Conservation (phyloP, 1,139 yeast genomes). For the Suhomyces bokatorum region DNA sequence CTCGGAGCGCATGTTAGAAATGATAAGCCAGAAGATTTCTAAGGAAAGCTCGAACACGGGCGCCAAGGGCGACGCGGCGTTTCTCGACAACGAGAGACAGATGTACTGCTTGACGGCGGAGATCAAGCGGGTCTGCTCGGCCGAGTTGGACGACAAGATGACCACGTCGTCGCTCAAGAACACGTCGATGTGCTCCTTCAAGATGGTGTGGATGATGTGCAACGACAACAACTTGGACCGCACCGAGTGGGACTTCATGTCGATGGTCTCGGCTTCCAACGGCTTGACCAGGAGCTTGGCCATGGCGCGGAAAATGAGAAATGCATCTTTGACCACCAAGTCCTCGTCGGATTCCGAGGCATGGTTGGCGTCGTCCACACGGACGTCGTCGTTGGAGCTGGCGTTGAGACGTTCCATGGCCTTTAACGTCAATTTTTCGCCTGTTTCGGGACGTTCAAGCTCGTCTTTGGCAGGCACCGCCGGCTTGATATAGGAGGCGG, state of each 20-base stretch:
- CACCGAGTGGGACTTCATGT: conserved; percentile 88
- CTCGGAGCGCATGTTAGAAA: conserved; percentile 79
- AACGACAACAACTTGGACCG: conserved; percentile 87
- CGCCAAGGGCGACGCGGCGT: conserved; percentile 89
- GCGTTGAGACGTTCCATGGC: conserved; percentile 57
- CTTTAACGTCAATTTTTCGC: conserved; percentile 53
- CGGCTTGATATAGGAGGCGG: conserved; percentile 23
- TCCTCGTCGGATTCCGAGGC: conserved; percentile 59
- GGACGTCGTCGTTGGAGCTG: conserved; percentile 49
- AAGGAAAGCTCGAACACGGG: conserved; percentile 90
- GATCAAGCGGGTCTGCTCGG: conserved; percentile 65
- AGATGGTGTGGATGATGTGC: conserved; percentile 82
- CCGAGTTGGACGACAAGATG: conserved; percentile 56
- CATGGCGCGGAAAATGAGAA: conserved; percentile 89
- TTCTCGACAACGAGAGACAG: conserved; percentile 80
- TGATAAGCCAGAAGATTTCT: conserved; percentile 89
- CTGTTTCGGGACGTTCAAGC: conserved; percentile 7
- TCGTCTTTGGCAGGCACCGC: conserved; percentile 23
- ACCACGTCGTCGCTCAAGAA: conserved; percentile 68
- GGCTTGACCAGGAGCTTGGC: conserved; percentile 87
- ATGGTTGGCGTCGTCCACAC: conserved; percentile 49
- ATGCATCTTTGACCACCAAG: conserved; percentile 82
- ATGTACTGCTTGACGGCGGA: conserved; percentile 84
- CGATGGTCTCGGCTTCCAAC: conserved; percentile 67
- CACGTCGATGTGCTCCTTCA: conserved; percentile 81